A percentile compares a stretch with the other conserved stretches of the same genome.
phyloP scores from a whole-genome alignment of 148 eudicot genomes.

The Limonium bicolor region DNA sequence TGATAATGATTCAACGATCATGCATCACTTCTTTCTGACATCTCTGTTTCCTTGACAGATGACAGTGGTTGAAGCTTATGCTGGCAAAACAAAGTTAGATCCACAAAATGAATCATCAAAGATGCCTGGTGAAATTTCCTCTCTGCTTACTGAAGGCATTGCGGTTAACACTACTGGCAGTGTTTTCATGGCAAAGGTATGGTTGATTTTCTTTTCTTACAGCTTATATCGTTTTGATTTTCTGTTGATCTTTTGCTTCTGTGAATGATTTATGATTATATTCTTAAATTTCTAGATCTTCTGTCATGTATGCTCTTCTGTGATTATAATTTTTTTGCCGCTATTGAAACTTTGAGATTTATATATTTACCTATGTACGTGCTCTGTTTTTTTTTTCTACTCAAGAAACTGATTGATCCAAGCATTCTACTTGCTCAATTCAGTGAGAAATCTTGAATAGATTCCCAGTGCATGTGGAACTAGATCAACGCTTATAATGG shows the following conservation, averaged over 20 bases:
- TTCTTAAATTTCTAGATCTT: too few relatives aligned
- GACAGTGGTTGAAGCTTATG: constrained; percentile 85
- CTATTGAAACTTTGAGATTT: too few relatives aligned
- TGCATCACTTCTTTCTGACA: not conserved
- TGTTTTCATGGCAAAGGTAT: constrained; percentile 63
- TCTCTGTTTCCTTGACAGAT: constrained; percentile 24
- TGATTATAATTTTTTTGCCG: too few relatives aligned
- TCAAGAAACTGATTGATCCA: too few relatives aligned
- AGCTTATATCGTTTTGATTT: not conserved
- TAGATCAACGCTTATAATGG: not conserved
- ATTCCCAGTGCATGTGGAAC: too few relatives aligned
- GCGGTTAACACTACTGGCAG: constrained; percentile 81
- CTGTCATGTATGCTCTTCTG: too few relatives aligned
- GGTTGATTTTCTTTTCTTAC: constrained; percentile 2
- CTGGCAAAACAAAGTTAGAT: constrained; percentile 45
- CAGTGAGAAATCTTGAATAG: too few relatives aligned
- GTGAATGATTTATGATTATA: not conserved
- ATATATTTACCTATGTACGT: too few relatives aligned
- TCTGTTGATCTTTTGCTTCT: not conserved
- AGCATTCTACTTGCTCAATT: too few relatives aligned
- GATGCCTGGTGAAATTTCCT: constrained; percentile 24
- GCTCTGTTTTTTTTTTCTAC: too few relatives aligned
- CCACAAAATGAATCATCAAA: constrained; percentile 38
- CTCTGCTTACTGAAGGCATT: constrained; percentile 61
- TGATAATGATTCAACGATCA: not conserved